phyloP scores from a whole-genome alignment of 176 grass and related monocot species.

The Avena eriantha region DNA sequence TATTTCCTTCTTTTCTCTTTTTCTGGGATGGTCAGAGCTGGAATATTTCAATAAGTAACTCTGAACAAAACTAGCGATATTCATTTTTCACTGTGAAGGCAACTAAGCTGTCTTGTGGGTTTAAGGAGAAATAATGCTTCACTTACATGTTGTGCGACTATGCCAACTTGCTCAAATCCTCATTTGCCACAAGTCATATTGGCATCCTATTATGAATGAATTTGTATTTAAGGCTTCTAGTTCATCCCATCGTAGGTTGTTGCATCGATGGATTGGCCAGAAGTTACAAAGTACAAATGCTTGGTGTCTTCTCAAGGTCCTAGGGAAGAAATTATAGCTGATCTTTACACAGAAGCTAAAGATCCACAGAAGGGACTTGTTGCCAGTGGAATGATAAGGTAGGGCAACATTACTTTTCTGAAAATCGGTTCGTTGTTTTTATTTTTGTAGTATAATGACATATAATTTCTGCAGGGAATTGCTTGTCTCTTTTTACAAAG shows the following conservation, averaged over 20 bases:
- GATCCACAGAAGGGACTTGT: conserved; percentile 57
- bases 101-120: background rate
- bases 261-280: conserved; percentile 91
- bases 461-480: conserved; percentile 60
- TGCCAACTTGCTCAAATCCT: background rate
- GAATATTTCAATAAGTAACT: background rate
- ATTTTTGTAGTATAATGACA: conserved; percentile 20
- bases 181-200: background rate
- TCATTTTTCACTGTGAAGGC: background rate
- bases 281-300: conserved; percentile 78
- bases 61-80: background rate
- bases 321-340: conserved; percentile 71
- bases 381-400: conserved; percentile 82
- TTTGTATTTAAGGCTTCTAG: background rate
- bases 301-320: conserved; percentile 74
- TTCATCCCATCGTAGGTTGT: conserved; percentile 58
- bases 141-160: background rate
- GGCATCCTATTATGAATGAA: background rate
- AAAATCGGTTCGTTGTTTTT: background rate
- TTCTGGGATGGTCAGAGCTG: background rate
- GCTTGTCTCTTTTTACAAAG: conserved; percentile 59
- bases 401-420: background rate
- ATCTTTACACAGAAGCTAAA: conserved; percentile 59
- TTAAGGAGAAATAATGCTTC: background rate
- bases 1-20: background rate